A percentile compares a stretch with the other conserved stretches of the same genome.
Evolutionary conservation across 495 filamentous ascomycete species (phyloP).

Genomic region (Xylaria venustula): DNA sequence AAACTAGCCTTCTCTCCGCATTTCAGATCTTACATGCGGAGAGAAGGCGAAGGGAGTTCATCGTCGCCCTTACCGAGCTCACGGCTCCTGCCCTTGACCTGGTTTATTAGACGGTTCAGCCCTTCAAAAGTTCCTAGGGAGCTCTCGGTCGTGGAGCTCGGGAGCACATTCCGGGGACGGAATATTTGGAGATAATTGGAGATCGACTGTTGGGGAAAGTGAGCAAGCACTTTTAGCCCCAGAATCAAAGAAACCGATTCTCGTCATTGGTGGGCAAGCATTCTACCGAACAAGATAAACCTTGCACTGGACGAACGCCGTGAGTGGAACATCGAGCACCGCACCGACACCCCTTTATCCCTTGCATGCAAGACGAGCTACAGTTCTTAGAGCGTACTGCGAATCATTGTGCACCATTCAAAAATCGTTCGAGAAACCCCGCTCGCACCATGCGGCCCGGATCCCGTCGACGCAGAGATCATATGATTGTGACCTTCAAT

Average conservation of each 20-base stretch:
- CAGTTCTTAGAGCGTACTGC: not conserved
- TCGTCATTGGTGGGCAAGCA: conserved; percentile 26
- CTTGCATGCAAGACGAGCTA: not conserved
- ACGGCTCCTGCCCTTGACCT: not conserved
- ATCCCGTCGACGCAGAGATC: conserved; percentile 16
- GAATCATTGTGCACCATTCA: not conserved
- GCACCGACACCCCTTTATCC: not conserved
- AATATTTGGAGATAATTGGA: conserved; percentile 19
- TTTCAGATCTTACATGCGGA: not conserved
- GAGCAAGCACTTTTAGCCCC: not conserved
- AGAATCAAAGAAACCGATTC: not conserved
- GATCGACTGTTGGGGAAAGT: conserved; percentile 9
- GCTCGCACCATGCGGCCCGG: conserved; percentile 18
- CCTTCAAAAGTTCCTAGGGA: not conserved
- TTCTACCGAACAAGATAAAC: conserved; percentile 22
- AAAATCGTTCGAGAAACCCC: not conserved
- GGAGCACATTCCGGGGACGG: conserved; percentile 2
- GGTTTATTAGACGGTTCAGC: not conserved
- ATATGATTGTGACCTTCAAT: not conserved
- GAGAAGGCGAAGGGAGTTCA: not conserved
- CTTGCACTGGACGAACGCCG: not conserved
- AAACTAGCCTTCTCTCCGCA: not conserved
- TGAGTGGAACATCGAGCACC: conserved; percentile 4
- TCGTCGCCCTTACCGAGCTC: not conserved
- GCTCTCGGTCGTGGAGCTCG: not conserved